Evolutionary conservation across 2,329 filamentous ascomycete genomes (phyloP).

Genomic region (Nemania abortiva): DNA sequence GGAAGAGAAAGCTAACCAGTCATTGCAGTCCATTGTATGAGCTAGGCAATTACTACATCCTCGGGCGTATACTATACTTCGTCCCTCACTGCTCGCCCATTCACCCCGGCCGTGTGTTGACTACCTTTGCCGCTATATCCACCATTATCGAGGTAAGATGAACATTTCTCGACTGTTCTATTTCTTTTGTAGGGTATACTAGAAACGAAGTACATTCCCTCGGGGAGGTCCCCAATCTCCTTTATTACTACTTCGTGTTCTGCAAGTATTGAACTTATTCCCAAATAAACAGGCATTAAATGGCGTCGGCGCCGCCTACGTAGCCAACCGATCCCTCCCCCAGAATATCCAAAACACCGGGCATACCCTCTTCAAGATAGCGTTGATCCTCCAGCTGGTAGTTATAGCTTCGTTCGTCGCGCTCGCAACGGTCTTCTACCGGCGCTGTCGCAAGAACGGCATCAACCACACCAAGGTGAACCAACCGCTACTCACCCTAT

Average conservation of each 20-base stretch:
- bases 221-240: neutral
- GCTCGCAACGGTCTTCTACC: slow-evolving; percentile 64
- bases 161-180: neutral
- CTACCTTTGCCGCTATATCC: slow-evolving; percentile 59
- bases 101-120: slow-evolving; percentile 56
- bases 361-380: slow-evolving; percentile 61
- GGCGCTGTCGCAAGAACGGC: slow-evolving; percentile 55
- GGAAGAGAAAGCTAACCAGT: slow-evolving; percentile 22
- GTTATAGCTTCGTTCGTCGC: slow-evolving; percentile 63
- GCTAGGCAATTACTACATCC: slow-evolving; percentile 68
- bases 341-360: slow-evolving; percentile 56
- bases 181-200: neutral
- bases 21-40: slow-evolving; percentile 64
- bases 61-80: slow-evolving; percentile 68
- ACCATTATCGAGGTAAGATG: slow-evolving; percentile 57
- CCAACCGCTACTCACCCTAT: slow-evolving; percentile 61
- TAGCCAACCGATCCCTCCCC: slow-evolving; percentile 59
- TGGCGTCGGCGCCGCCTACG: slow-evolving; percentile 61
- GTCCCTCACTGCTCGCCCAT: slow-evolving; percentile 67
- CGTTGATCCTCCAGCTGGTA: slow-evolving; percentile 66
- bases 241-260: too few relatives aligned
- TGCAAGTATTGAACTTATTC: slow-evolving; percentile 1
- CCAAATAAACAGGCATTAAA: slow-evolving; percentile 52
- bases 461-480: slow-evolving; percentile 51
- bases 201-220: neutral